phyloP scores from a whole-genome alignment of 2,329 filamentous ascomycete species.

The Fusarium liriodendri region DNA sequence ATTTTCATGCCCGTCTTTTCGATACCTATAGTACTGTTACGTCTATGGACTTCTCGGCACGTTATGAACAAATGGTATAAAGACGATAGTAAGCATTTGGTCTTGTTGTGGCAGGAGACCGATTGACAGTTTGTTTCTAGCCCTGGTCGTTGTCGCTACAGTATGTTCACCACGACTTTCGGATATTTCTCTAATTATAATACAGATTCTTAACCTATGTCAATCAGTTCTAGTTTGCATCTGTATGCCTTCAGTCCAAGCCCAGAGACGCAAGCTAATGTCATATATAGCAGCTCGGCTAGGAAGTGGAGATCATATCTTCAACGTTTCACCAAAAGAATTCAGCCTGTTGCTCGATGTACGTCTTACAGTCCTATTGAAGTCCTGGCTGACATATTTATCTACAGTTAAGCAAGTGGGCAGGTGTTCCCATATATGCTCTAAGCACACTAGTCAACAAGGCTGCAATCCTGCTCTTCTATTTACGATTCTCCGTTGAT shows the following conservation, averaged over 20 bases:
- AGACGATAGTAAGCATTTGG: conserved; percentile 15
- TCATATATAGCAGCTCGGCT: conserved; percentile 5
- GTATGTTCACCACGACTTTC: not conserved
- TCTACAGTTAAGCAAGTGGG: not conserved
- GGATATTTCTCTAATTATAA: not conserved
- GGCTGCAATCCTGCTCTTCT: conserved; percentile 34
- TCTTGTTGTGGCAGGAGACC: not conserved
- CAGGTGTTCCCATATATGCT: conserved; percentile 18
- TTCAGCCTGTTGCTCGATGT: not conserved
- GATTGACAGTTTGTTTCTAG: not conserved
- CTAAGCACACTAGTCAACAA: conserved; percentile 33
- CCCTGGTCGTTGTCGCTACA: not conserved
- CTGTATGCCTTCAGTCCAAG: not conserved
- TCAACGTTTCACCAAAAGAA: not conserved
- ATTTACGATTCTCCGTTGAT: conserved; percentile 30
- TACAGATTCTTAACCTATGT: not conserved
- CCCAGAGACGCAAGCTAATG: not conserved
- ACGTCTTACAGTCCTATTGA: not conserved
- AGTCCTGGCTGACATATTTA: too few species aligned
- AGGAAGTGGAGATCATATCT: conserved; percentile 1
- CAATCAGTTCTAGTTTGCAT: not conserved
- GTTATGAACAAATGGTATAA: conserved; percentile 19
- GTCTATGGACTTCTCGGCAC: conserved; percentile 15
- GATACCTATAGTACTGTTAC: conserved; percentile 12
- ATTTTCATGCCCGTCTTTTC: conserved; percentile 6